A percentile compares a stretch with the other conserved stretches of the same genome.
Conservation (phyloP, 2,329 filamentous ascomycete genomes). For the Fusarium lyarnte region DNA sequence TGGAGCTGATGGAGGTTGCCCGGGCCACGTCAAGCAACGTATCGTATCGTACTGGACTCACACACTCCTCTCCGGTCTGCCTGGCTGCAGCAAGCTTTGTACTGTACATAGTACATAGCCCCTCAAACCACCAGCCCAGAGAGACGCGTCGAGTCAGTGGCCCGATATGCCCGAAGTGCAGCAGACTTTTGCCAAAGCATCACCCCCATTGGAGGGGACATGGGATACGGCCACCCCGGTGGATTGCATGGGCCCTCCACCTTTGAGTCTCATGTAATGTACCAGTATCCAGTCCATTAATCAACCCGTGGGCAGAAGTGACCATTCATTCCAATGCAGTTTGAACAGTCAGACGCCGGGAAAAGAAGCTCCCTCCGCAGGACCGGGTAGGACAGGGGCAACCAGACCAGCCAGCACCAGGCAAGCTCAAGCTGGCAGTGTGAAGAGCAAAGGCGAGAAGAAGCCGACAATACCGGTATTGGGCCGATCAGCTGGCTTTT, state of each 20-base stretch:
- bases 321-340: conserved; percentile 10
- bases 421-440: not conserved
- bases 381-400: conserved; percentile 28
- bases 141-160: conserved; percentile 34
- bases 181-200: conserved; percentile 41
- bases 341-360: conserved; percentile 13
- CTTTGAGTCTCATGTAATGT: conserved; percentile 28
- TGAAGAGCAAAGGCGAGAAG: conserved; percentile 11
- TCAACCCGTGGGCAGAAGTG: conserved; percentile 34
- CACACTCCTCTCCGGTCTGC: conserved; percentile 9
- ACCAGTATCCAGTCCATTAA: conserved; percentile 32
- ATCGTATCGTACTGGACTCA: not conserved
- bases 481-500: conserved; percentile 26
- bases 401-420: not conserved
- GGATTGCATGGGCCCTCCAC: conserved; percentile 43
- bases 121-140: conserved; percentile 22
- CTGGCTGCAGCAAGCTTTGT: not conserved
- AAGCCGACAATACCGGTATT: conserved; percentile 23
- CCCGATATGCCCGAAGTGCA: conserved; percentile 39
- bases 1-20: conserved; percentile 36
- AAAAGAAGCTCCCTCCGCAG: conserved; percentile 32
- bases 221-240: conserved; percentile 38
- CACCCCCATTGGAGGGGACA: conserved; percentile 42
- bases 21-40: conserved; percentile 31
- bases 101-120: not conserved